Evolutionary conservation across 352 stramenopile genomes (phyloP), one percentile per base, ranked within the genome.

Genomic region (Aphanomyces astaci): DNA sequence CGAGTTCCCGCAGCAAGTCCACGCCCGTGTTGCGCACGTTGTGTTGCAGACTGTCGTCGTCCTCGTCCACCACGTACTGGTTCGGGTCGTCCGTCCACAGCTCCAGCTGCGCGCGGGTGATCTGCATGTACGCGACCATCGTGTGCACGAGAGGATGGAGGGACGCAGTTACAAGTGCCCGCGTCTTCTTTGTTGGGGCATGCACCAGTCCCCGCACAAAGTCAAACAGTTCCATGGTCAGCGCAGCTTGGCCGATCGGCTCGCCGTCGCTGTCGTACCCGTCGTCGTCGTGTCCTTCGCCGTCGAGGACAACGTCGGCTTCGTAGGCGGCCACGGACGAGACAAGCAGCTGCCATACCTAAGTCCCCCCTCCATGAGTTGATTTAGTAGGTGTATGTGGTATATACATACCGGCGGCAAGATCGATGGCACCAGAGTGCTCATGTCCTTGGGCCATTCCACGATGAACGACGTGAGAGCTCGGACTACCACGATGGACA

Each of bases 41-140:
- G 71, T 89, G 90, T 49, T 81, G 70, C n/a, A 90, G 66, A 36
- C 82, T 90, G 59, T 92, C 82, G 68, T 94, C 86, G 64, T 94
- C 86, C 73, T 94, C 86, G 52, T 94, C 86, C 0, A 83, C 83
- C 17, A 94, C 78, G 70, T 92, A 94, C 71, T 90, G 86, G 73
- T 94, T 92, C 32, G 86, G 81, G 54, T 92, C 81, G 15, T 91
- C 86, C 32, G 82, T 71, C 86, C 86, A 94, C 43, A 76, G 79
- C 63, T 87, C 75, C 73, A 87, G 81, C 66, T 94, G 86, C 56
- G 79, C 79, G 53, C 74, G 68, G 1, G 83, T 90, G 63, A 94
- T 94, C 54, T 92, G 83, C 82, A 92, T 90, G 76, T 92, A 94
- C 45, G 75, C 80, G 64, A 94, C 82, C 79, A 91, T 87, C 43